Evolutionary conservation across 805 yeast species (phyloP).

Genomic region (Yueomyces sp.): DNA sequence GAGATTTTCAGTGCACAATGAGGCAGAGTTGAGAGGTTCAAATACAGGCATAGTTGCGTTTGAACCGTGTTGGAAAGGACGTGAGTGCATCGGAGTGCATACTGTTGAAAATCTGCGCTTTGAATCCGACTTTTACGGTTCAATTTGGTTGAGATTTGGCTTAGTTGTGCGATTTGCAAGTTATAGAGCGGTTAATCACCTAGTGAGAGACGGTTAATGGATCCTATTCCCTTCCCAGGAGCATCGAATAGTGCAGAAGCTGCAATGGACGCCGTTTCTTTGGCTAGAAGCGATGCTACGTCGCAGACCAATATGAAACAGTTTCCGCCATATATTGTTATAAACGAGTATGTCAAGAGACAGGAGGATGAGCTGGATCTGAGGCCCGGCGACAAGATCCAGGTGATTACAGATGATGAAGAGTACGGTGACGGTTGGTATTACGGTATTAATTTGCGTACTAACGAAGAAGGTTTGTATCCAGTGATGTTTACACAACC

Average conservation of each 20-base stretch:
- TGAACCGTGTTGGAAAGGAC: too few relatives aligned
- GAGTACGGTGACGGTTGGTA: slow-evolving; percentile 97
- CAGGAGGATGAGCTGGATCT: slow-evolving; percentile 81
- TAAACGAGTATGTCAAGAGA: slow-evolving; percentile 78
- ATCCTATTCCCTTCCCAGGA: neutral
- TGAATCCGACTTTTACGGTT: too few relatives aligned
- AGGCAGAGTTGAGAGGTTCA: too few relatives aligned
- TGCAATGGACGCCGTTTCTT: neutral
- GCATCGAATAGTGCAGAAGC: neutral
- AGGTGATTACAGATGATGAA: slow-evolving; percentile 82
- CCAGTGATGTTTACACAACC: slow-evolving; percentile 79
- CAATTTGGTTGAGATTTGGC: too few relatives aligned
- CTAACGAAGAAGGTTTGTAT: slow-evolving; percentile 72
- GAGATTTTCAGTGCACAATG: too few relatives aligned
- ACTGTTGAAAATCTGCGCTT: too few relatives aligned
- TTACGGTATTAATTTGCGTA: slow-evolving; percentile 65
- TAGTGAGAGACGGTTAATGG: neutral
- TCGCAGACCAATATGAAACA: slow-evolving; percentile 2
- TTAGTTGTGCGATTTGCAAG: too few relatives aligned
- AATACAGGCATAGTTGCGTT: too few relatives aligned
- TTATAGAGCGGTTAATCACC: too few relatives aligned
- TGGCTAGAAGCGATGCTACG: neutral
- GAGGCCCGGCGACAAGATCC: slow-evolving; percentile 71
- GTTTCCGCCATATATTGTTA: slow-evolving; percentile 36
- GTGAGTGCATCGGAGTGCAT: too few relatives aligned